Evolutionary conservation across 2,329 filamentous ascomycete genomes (phyloP).

Genomic region (Paraphaeosphaeria sporulosa): DNA sequence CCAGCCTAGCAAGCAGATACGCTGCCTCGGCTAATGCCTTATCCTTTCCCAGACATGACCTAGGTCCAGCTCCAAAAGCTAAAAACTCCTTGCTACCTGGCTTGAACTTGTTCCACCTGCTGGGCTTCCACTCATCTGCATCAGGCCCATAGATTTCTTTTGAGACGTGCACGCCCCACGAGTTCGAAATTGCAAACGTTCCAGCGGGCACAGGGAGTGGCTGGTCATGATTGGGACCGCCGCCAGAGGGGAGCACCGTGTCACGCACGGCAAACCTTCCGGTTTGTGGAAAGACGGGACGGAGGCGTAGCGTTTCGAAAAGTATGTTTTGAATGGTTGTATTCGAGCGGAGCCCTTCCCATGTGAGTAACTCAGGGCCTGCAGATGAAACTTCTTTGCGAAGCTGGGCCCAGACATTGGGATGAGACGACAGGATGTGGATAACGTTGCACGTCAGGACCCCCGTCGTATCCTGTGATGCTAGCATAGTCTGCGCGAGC

Average conservation of each 20-base stretch:
- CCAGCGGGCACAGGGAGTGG: constrained; percentile 23
- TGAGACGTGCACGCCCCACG: constrained; percentile 55
- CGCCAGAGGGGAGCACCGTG: constrained; percentile 26
- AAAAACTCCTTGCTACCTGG: constrained; percentile 10
- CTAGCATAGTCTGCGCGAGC: constrained; percentile 11
- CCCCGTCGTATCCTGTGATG: constrained; percentile 12
- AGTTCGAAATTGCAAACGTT: constrained; percentile 36
- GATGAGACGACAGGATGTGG: constrained; percentile 22
- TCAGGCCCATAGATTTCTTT: constrained; percentile 24
- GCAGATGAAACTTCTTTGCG: background rate
- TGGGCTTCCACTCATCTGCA: constrained; percentile 19
- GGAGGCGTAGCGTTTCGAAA: constrained; percentile 20
- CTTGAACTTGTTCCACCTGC: constrained; percentile 5
- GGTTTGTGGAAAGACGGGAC: constrained; percentile 25
- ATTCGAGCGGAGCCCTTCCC: background rate
- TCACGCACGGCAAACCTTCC: constrained; percentile 19
- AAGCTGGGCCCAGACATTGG: background rate
- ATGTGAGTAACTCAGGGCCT: background rate
- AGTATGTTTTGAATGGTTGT: constrained; percentile 13
- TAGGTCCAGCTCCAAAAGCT: constrained; percentile 12
- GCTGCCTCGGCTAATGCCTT: constrained; percentile 16
- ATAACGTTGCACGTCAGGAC: constrained; percentile 7
- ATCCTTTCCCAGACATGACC: constrained; percentile 22
- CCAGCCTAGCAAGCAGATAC: constrained; percentile 14
- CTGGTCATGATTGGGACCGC: constrained; percentile 16